These are phyloP conservation scores for Backusella liffmaniae DNA, from an alignment of 192 early-diverging fungal genomes.

Conservation along the genomic window DNA sequence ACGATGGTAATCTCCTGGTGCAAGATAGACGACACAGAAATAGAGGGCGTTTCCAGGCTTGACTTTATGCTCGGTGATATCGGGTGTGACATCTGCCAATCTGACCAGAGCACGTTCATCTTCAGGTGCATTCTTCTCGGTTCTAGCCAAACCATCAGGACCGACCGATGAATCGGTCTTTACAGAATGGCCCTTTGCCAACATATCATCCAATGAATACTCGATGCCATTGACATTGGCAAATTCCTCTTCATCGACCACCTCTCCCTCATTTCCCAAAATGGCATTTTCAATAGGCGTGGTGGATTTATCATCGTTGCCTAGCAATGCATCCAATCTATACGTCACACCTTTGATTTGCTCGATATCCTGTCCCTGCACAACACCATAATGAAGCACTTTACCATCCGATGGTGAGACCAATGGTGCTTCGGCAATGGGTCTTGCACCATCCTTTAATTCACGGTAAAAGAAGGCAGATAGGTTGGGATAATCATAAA, in stretches of 20 bases:
- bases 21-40: conserved; percentile 93
- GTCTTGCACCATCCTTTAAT: conserved; percentile 75
- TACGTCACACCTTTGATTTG: conserved; percentile 96
- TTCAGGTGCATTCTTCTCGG: conserved; percentile 24
- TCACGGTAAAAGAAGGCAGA: conserved; percentile 93
- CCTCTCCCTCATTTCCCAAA: background rate
- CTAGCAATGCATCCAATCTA: conserved; percentile 81
- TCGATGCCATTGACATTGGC: conserved; percentile 85
- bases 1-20: conserved; percentile 98
- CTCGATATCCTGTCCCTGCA: conserved; percentile 77
- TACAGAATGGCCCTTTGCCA: conserved; percentile 43
- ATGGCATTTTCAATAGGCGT: conserved; percentile 42
- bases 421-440: conserved; percentile 63
- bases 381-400: conserved; percentile 86
- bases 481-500: conserved; percentile 81
- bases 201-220: conserved; percentile 75
- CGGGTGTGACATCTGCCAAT: conserved; percentile 21
- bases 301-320: conserved; percentile 28
- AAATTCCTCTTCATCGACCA: conserved; percentile 78
- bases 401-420: conserved; percentile 91
- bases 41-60: conserved; percentile 74
- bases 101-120: conserved; percentile 22
- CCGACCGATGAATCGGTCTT: conserved; percentile 42
- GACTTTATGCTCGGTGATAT: conserved; percentile 31
- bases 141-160: conserved; percentile 35